These are phyloP conservation scores for Trichoderma aggressivum DNA, from an alignment of 2,329 filamentous ascomycete species.

Conservation along the genomic window DNA sequence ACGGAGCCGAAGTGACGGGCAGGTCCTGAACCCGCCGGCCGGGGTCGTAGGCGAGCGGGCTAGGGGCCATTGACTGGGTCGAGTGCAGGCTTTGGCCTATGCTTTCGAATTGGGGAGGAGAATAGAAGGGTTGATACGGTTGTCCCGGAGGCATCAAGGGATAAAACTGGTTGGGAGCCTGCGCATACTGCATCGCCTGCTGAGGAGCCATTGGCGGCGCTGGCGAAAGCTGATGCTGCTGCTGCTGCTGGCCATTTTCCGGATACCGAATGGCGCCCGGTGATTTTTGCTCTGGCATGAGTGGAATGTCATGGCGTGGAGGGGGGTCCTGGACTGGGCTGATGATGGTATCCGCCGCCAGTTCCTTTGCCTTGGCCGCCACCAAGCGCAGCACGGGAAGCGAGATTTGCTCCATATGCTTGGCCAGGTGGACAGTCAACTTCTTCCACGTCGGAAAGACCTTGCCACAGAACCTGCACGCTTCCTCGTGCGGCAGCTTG, in stretches of 20 bases:
- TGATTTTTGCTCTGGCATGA: slow-evolving; percentile 26
- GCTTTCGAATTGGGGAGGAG: slow-evolving; percentile 27
- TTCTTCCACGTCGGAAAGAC: slow-evolving; percentile 86
- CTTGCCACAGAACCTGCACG: slow-evolving; percentile 84
- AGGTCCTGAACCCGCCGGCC: slow-evolving; percentile 27
- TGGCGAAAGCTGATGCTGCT: background rate
- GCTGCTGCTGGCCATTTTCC: slow-evolving; percentile 7
- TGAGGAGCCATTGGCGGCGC: background rate
- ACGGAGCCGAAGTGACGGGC: slow-evolving; percentile 26
- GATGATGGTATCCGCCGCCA: slow-evolving; percentile 62
- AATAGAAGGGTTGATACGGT: slow-evolving; percentile 29
- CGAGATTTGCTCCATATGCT: slow-evolving; percentile 91
- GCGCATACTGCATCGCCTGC: background rate
- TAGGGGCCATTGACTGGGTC: slow-evolving; percentile 23
- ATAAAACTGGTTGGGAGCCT: slow-evolving; percentile 25
- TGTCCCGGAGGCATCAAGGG: slow-evolving; percentile 27
- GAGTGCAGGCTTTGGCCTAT: slow-evolving; percentile 29
- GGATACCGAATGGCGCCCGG: slow-evolving; percentile 22
- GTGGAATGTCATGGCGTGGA: slow-evolving; percentile 34
- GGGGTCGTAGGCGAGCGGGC: slow-evolving; percentile 27
- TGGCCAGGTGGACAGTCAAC: slow-evolving; percentile 85
- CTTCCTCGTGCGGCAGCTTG: slow-evolving; percentile 66
- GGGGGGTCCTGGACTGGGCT: slow-evolving; percentile 62
- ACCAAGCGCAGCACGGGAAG: slow-evolving; percentile 70
- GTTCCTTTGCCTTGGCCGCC: slow-evolving; percentile 41